These are phyloP conservation scores for Pochonia chlamydosporia DNA, from an alignment of 2,329 filamentous ascomycete species.

Conservation along the genomic window DNA sequence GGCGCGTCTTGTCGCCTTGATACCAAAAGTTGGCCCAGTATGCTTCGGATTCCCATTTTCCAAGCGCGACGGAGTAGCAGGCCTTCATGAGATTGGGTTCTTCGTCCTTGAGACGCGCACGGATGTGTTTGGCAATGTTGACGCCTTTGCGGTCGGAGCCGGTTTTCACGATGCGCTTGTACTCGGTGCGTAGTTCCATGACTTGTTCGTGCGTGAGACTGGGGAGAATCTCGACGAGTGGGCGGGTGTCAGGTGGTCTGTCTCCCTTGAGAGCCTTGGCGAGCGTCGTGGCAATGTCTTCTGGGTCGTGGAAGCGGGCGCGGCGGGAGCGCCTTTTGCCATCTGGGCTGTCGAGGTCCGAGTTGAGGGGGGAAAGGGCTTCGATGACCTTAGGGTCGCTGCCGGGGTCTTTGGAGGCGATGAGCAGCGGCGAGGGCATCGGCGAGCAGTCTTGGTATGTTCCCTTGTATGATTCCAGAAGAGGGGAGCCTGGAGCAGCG, in stretches of 20 bases:
- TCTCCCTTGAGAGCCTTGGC: slow-evolving; percentile 68
- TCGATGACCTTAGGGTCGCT: slow-evolving; percentile 45
- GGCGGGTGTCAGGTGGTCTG: slow-evolving; percentile 58
- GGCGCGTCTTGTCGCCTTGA: slow-evolving; percentile 75
- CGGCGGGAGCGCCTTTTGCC: slow-evolving; percentile 48
- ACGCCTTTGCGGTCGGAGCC: slow-evolving; percentile 68
- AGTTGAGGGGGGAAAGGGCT: slow-evolving; percentile 45
- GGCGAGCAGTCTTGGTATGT: slow-evolving; percentile 93
- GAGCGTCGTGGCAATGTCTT: slow-evolving; percentile 70
- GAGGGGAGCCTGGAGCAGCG: slow-evolving; percentile 68
- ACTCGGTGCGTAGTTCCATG: slow-evolving; percentile 77
- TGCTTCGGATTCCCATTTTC: slow-evolving; percentile 85
- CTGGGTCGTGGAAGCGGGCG: slow-evolving; percentile 77
- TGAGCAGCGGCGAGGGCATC: slow-evolving; percentile 77
- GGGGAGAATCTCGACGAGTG: slow-evolving; percentile 79
- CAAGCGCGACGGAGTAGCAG: slow-evolving; percentile 83
- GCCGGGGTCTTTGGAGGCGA: slow-evolving; percentile 40
- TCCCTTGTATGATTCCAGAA: slow-evolving; percentile 87
- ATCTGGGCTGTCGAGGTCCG: slow-evolving; percentile 34
- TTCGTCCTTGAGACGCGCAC: slow-evolving; percentile 66
- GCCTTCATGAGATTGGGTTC: slow-evolving; percentile 79
- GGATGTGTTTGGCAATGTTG: slow-evolving; percentile 82
- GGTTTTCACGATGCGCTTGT: slow-evolving; percentile 84
- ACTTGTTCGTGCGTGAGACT: slow-evolving; percentile 82
- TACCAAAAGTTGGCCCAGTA: slow-evolving; percentile 99